phyloP scores from a whole-genome alignment of 805 yeast species.

The Ogataea zsoltii region DNA sequence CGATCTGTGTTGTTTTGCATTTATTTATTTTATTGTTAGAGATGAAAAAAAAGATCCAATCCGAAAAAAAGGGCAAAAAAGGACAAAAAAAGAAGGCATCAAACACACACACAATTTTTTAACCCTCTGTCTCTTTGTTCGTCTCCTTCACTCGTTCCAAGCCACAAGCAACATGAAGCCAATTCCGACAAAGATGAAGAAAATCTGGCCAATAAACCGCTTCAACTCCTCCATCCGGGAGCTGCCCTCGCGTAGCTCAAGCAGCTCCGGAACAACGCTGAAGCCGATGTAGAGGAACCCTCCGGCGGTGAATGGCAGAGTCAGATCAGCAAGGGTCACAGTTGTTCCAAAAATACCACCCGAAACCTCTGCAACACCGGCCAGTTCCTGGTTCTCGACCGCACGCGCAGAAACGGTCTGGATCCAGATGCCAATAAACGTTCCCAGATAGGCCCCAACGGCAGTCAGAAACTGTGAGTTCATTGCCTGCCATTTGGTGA shows the following conservation, averaged over 20 bases:
- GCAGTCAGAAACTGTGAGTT: conserved; percentile 68
- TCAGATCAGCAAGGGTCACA: conserved; percentile 50
- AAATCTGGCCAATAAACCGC: conserved; percentile 47
- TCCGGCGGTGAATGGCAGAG: conserved; percentile 75
- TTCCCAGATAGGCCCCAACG: conserved; percentile 64
- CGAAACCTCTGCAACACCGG: conserved; percentile 4
- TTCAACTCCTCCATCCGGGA: conserved; percentile 40
- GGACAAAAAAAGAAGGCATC: not conserved
- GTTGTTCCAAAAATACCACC: conserved; percentile 45
- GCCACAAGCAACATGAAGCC: conserved; percentile 55
- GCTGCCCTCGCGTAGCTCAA: conserved; percentile 42
- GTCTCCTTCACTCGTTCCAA: conserved; percentile 39
- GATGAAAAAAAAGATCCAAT: not conserved
- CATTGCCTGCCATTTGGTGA: conserved; percentile 65
- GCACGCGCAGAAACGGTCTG: conserved; percentile 36
- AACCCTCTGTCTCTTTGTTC: not conserved
- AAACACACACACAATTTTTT: not conserved
- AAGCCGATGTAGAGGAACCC: conserved; percentile 74
- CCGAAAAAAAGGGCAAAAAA: not conserved
- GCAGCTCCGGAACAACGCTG: conserved; percentile 72
- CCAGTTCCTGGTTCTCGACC: not conserved
- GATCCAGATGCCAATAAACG: conserved; percentile 60
- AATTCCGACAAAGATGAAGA: conserved; percentile 54
- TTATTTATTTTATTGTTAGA: not conserved
- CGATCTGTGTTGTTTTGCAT: conserved; percentile 7